Evolutionary conservation across 208 protist species (phyloP).

Genomic region (Crithidia sp.): DNA sequence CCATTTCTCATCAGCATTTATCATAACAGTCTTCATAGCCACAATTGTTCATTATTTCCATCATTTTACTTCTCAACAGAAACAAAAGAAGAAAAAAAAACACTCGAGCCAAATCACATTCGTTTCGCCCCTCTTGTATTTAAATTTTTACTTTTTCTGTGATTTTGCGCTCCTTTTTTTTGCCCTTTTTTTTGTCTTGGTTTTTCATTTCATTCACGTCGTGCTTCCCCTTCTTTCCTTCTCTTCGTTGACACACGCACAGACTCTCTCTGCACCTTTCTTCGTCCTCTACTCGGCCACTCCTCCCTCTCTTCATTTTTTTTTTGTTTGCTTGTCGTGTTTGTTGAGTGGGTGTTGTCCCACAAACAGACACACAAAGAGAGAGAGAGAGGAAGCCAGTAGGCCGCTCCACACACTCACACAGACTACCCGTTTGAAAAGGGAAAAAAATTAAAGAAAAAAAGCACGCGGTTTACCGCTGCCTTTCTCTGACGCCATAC

Average conservation of each 20-base stretch:
- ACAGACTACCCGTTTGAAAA: too few species aligned
- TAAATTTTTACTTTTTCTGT: conserved; percentile 33
- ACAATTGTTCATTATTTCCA: too few species aligned
- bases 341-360: background rate
- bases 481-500: background rate
- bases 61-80: background rate
- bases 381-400: too few species aligned
- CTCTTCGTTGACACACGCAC: too few species aligned
- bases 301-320: conserved; percentile 7
- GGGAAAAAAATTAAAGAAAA: background rate
- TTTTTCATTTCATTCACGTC: conserved; percentile 19
- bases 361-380: background rate
- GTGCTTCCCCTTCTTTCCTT: background rate
- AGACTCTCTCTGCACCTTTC: too few species aligned
- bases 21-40: conserved; percentile 17
- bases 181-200: conserved; percentile 11
- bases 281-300: too few species aligned
- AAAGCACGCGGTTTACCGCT: background rate
- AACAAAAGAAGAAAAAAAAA: conserved; percentile 9
- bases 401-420: too few species aligned
- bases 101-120: background rate
- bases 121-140: conserved; percentile 11
- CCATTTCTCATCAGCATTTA: background rate
- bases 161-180: conserved; percentile 12
- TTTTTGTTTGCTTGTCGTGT: background rate